These are phyloP conservation scores for Ceratobasidium sp. DNA, from an alignment of 1,284 basidiomycete genomes.

Conservation along the genomic window DNA sequence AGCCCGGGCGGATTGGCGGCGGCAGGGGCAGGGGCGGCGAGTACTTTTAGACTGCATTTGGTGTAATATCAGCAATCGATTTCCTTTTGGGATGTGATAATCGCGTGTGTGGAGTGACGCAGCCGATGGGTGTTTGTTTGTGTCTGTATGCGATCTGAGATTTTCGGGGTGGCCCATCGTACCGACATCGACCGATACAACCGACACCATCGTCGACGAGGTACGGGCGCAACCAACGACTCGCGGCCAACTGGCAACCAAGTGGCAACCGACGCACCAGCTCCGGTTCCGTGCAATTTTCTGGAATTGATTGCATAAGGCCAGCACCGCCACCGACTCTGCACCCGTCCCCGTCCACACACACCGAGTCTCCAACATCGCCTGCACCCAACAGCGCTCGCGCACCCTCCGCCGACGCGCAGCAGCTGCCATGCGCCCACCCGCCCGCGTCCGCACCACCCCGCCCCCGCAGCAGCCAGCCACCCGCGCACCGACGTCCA, in stretches of 20 bases:
- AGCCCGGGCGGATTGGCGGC: constrained; percentile 13
- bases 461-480: not conserved
- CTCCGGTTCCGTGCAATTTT: constrained; percentile 24
- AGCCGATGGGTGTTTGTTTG: not conserved
- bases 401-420: not conserved
- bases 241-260: not conserved
- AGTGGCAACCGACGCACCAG: not conserved
- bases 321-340: not conserved
- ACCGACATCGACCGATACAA: not conserved
- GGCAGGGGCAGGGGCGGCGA: not conserved
- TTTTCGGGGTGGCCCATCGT: constrained; percentile 3
- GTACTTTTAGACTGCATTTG: constrained; percentile 8
- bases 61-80: not conserved
- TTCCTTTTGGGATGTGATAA: constrained; percentile 1
- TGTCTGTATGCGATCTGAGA: constrained; percentile 4
- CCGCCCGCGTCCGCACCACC: not conserved
- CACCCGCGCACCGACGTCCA: not conserved
- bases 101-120: not conserved
- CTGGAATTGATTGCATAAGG: not conserved
- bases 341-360: not conserved
- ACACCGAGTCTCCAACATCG: not conserved
- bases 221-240: not conserved
- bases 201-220: not conserved
- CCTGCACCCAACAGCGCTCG: not conserved
- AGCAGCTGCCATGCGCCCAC: not conserved